Base-by-base conservation (phyloP, 2,329 filamentous ascomycete genomes). In the Dactylellina cionopaga region DNA sequence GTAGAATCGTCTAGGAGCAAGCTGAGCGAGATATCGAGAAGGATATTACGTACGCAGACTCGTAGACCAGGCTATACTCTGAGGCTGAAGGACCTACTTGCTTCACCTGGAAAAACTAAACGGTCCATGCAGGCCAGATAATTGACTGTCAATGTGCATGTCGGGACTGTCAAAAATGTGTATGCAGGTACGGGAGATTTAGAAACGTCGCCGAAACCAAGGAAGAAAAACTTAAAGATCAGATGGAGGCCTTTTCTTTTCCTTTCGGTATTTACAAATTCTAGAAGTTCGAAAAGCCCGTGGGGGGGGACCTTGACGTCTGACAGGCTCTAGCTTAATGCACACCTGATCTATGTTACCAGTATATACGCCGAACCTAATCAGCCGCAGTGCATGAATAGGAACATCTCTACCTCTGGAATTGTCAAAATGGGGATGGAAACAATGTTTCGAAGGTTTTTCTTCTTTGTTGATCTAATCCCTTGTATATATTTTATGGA, bases 181-280 rank as follows among this genome's bases (percentile, higher is more conserved):
- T 13, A 63, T 70, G 65, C 65, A 70, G 65, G 56, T 62, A 46
- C 56, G 65, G 65, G 33, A 35, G 63, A 37, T 56, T 65, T 37
- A 44, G 19, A 11, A 62, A 46, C 31, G 56, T 43, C 44, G 25
- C 41, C 39, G 47, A 59, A 29, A 15, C 31, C 54, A 54, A 17
- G 29, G 39, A 19, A 31, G 13, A 11, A 24, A 35, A 54, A 55
- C 22, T 25, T 49, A 51, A 55, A 41, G 27, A 46, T 31, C n/a
- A n/a, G n/a, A n/a, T n/a, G n/a, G n/a, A n/a, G n/a, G n/a, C n/a
- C n/a, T n/a, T n/a, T n/a, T n/a, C n/a, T n/a, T n/a, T n/a, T n/a
- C n/a, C n/a, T n/a, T n/a, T n/a, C n/a, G n/a, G n/a, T n/a, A 31
- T 22, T 22, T 10, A 43, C 9, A 13, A 46, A 24, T 65, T 65